A percentile compares a stretch with the other conserved stretches of the same genome.
These are phyloP conservation scores for Tolypocladium guangdongense DNA, from an alignment of 2,329 filamentous ascomycete genomes.

Conservation along the genomic window DNA sequence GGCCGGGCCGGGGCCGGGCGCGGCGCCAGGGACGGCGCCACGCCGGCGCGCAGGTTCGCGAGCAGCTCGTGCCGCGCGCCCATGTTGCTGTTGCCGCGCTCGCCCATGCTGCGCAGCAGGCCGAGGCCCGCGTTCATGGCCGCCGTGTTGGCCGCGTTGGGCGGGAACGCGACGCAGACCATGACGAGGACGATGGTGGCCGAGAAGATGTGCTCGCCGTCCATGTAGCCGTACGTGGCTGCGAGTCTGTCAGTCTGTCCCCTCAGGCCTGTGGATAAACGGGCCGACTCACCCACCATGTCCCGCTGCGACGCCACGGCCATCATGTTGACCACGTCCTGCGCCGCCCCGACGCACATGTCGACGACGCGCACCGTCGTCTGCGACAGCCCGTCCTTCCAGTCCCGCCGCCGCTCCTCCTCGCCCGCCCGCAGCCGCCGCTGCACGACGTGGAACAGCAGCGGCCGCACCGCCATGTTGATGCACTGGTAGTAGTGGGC, in stretches of 20 bases:
- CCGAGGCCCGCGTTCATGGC: slow-evolving; percentile 35
- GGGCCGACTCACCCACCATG: slow-evolving; percentile 29
- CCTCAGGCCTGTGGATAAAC: too few species aligned
- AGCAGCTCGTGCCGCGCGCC: slow-evolving; percentile 15
- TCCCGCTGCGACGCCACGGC: slow-evolving; percentile 15
- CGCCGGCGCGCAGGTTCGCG: slow-evolving; percentile 13
- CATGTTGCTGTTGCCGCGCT: slow-evolving; percentile 40
- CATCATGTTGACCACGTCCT: slow-evolving; percentile 24
- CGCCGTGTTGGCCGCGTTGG: slow-evolving; percentile 25
- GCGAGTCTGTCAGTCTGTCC: neutral
- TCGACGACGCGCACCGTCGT: slow-evolving; percentile 40
- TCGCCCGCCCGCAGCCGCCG: slow-evolving; percentile 25
- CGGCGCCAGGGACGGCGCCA: slow-evolving; percentile 7
- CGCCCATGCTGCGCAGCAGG: slow-evolving; percentile 38
- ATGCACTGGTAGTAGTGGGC: slow-evolving; percentile 47
- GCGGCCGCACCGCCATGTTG: slow-evolving; percentile 43
- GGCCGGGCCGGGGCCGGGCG: neutral
- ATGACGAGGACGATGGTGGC: slow-evolving; percentile 43
- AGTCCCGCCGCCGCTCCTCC: slow-evolving; percentile 17
- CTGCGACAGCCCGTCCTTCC: slow-evolving; percentile 30
- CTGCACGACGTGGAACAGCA: slow-evolving; percentile 43
- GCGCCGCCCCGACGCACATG: slow-evolving; percentile 38
- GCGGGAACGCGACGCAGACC: slow-evolving; percentile 41
- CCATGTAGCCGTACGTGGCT: slow-evolving; percentile 47
- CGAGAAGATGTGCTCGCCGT: slow-evolving; percentile 44